These are phyloP conservation scores for Cyanodermella asteris DNA, from an alignment of 2,329 filamentous ascomycete species.

Conservation along the genomic window DNA sequence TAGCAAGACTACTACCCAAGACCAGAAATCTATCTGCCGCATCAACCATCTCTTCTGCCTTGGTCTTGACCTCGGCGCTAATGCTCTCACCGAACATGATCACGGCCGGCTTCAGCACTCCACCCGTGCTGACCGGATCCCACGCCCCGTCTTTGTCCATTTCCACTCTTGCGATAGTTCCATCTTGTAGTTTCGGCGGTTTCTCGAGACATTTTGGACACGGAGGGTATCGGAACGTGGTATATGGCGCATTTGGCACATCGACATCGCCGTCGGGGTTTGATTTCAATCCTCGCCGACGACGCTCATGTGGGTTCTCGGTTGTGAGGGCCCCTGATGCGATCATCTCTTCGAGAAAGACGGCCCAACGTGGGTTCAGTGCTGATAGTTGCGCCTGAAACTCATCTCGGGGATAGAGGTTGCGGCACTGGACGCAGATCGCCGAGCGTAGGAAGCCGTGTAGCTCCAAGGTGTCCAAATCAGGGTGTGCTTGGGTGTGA, in stretches of 20 bases:
- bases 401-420: conserved; percentile 43
- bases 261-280: conserved; percentile 95
- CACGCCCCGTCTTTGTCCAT: conserved; percentile 67
- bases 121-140: conserved; percentile 41
- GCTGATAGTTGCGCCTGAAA: conserved; percentile 58
- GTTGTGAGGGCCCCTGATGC: conserved; percentile 55
- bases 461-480: conserved; percentile 56
- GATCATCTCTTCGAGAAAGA: conserved; percentile 50
- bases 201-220: conserved; percentile 57
- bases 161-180: conserved; percentile 36
- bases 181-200: conserved; percentile 35
- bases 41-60: conserved; percentile 63
- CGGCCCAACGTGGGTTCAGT: conserved; percentile 72
- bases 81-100: conserved; percentile 96
- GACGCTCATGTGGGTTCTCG: conserved; percentile 50
- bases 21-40: conserved; percentile 53
- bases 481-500: conserved; percentile 55
- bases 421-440: conserved; percentile 58
- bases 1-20: conserved; percentile 75
- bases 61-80: conserved; percentile 40
- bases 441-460: conserved; percentile 75
- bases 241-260: conserved; percentile 66
- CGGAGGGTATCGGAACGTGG: conserved; percentile 73
- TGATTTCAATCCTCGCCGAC: conserved; percentile 48
- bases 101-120: conserved; percentile 78